Conservation (phyloP, 2,329 filamentous ascomycete genomes). For the Nothomitra cinnamomea region DNA sequence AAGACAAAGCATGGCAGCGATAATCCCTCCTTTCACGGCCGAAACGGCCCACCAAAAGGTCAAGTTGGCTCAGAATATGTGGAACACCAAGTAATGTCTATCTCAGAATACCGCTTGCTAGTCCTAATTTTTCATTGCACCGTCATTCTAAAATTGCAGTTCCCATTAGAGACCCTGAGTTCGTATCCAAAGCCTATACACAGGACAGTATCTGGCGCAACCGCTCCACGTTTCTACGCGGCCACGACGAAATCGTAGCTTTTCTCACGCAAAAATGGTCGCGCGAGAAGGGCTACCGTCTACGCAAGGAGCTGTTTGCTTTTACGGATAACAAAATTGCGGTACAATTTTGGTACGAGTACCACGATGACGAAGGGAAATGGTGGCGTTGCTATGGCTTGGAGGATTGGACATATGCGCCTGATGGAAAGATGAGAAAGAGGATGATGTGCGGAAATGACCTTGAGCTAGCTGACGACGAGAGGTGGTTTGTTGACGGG, state of each 20-base stretch:
- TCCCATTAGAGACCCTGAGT: conserved; percentile 38
- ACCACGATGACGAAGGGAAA: conserved; percentile 39
- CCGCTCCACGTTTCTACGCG: conserved; percentile 49
- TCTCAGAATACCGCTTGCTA: background rate
- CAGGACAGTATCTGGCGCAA: conserved; percentile 68
- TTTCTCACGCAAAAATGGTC: conserved; percentile 62
- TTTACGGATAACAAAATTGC: conserved; percentile 63
- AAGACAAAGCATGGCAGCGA: conserved; percentile 3
- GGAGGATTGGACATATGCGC: conserved; percentile 61
- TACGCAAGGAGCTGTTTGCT: conserved; percentile 72
- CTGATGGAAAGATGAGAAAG: conserved; percentile 55
- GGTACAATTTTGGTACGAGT: conserved; percentile 87
- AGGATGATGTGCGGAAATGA: conserved; percentile 63
- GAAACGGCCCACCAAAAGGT: conserved; percentile 61
- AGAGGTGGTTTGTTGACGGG: conserved; percentile 53
- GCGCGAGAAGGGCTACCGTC: conserved; percentile 50
- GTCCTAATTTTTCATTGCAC: background rate
- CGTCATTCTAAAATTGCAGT: background rate
- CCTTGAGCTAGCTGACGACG: conserved; percentile 40
- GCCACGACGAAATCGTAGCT: conserved; percentile 46
- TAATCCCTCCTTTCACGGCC: conserved; percentile 54
- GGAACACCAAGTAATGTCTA: conserved; percentile 52
- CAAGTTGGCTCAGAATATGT: conserved; percentile 66
- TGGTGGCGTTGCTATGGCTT: conserved; percentile 84
- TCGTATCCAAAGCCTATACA: conserved; percentile 58